Percentiles rank a stretch among this genome's conserved stretches.
Conservation (phyloP, 176 grass and related monocot species). For the Eleusine indica region DNA sequence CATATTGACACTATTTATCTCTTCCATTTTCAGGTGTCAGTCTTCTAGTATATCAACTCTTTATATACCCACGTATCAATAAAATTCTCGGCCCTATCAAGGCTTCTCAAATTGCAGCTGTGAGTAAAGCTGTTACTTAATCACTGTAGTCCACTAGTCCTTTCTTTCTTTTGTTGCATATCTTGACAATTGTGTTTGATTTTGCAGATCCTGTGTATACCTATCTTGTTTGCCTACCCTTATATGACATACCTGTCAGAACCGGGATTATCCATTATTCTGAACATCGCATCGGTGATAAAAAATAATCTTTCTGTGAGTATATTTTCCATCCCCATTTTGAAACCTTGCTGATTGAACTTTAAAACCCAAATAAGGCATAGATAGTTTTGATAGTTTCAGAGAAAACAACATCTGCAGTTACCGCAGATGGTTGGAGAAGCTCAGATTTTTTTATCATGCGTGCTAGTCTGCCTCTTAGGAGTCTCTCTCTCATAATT, state of each 20-base stretch:
- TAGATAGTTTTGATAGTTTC: neutral
- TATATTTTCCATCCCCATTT: conserved; percentile 1
- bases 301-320: conserved; percentile 62
- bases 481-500: neutral
- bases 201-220: conserved; percentile 57
- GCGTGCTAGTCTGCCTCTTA: neutral
- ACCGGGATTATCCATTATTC: conserved; percentile 48
- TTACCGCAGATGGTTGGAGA: neutral
- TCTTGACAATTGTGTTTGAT: neutral
- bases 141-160: neutral
- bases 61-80: conserved; percentile 63
- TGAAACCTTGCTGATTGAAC: neutral
- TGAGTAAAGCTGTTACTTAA: conserved; percentile 48
- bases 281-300: conserved; percentile 56
- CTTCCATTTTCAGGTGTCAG: conserved; percentile 54
- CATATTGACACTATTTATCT: conserved; percentile 11
- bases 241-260: conserved; percentile 62
- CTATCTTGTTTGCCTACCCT: conserved; percentile 68
- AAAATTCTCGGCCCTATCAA: conserved; percentile 59
- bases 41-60: conserved; percentile 72
- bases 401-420: neutral
- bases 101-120: conserved; percentile 57
- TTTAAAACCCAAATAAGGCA: neutral
- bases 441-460: neutral
- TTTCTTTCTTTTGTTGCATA: conserved; percentile 8